Conservation (phyloP, 2,329 filamentous ascomycete genomes). For the Venturiaceae sp. region DNA sequence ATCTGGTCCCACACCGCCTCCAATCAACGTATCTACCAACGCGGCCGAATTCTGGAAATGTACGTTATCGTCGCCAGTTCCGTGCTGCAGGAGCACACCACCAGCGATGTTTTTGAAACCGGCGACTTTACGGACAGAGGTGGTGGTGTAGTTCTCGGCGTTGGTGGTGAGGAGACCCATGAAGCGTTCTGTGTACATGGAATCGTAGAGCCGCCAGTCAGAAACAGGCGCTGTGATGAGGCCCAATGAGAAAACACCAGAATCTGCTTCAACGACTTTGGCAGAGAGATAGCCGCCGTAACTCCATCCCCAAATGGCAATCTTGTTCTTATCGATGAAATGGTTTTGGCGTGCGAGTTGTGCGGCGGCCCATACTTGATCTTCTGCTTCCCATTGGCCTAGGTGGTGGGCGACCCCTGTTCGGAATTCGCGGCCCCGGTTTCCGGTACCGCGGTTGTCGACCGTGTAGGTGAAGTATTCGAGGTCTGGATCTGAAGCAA, state of each 20-base stretch:
- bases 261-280: conserved; percentile 55
- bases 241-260: conserved; percentile 51
- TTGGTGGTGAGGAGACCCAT: conserved; percentile 56
- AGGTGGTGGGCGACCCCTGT: conserved; percentile 48
- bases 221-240: conserved; percentile 56
- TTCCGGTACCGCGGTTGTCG: conserved; percentile 59
- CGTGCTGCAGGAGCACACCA: conserved; percentile 54
- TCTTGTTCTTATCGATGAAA: conserved; percentile 48
- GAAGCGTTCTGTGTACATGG: conserved; percentile 63
- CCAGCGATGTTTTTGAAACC: conserved; percentile 56
- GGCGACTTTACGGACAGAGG: conserved; percentile 45
- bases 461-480: conserved; percentile 59
- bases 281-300: conserved; percentile 57
- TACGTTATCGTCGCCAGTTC: conserved; percentile 61
- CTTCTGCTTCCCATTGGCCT: conserved; percentile 52
- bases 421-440: conserved; percentile 54
- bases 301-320: conserved; percentile 61
- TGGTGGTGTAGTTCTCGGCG: conserved; percentile 48
- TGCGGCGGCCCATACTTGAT: conserved; percentile 59
- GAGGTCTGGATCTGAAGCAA: conserved; percentile 57
- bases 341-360: conserved; percentile 39
- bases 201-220: conserved; percentile 64
- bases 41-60: conserved; percentile 60
- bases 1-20: conserved; percentile 46
- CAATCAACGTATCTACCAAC: conserved; percentile 51